These are phyloP conservation scores for Acanthamoeba rhysodes DNA, from an alignment of 208 protist genomes.

Conservation along the genomic window DNA sequence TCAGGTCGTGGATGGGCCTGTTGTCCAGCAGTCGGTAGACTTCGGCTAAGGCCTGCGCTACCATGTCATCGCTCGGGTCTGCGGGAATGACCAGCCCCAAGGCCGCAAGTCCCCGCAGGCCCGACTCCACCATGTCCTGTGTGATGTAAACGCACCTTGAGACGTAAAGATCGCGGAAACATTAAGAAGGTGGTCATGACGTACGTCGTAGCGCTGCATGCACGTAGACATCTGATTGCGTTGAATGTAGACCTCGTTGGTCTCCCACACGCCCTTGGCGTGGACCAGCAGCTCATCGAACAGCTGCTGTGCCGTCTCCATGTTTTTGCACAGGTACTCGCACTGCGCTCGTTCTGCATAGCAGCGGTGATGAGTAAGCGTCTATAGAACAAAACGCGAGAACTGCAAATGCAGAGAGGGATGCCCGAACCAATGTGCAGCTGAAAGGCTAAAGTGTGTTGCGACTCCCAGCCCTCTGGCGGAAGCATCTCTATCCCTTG, in stretches of 20 bases:
- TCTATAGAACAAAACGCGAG: no score
- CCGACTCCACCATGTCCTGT: constrained; percentile 36
- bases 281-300: neutral
- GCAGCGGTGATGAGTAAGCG: no score
- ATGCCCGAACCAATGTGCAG: neutral
- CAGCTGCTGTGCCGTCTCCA: constrained; percentile 31
- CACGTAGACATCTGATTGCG: constrained; percentile 2
- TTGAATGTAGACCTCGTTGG: constrained; percentile 35
- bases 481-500: constrained; percentile 47
- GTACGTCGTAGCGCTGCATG: constrained; percentile 40
- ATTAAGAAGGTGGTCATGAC: neutral
- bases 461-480: neutral
- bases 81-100: neutral
- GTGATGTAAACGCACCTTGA: neutral
- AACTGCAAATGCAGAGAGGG: no score
- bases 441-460: constrained; percentile 48
- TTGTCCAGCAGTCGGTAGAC: neutral
- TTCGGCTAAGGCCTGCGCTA: neutral
- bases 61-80: constrained; percentile 1
- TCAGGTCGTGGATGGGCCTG: neutral
- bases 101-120: neutral
- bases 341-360: constrained; percentile 38
- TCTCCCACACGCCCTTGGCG: neutral
- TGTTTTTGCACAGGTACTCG: constrained; percentile 69
- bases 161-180: no score